Conservation (phyloP, 2,329 filamentous ascomycete genomes). For the Aspergillus felis region DNA sequence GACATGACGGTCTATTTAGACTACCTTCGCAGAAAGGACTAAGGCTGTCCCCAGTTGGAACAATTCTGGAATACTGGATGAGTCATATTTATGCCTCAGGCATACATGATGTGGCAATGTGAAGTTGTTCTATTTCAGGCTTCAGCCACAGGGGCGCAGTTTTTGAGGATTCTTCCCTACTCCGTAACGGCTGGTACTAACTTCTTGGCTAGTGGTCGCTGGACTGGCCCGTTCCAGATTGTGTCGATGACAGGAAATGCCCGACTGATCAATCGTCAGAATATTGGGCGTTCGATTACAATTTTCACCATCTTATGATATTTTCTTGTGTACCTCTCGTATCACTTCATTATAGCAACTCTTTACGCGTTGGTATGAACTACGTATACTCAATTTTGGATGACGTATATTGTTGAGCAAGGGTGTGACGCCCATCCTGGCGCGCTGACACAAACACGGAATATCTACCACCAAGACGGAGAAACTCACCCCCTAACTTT, state of each 20-base stretch:
- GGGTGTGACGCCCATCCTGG: neutral
- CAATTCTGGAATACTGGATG: neutral
- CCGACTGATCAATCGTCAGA: neutral
- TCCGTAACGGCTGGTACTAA: neutral
- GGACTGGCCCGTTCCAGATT: neutral
- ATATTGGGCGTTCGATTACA: neutral
- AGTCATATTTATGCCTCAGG: neutral
- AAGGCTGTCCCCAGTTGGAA: too few relatives aligned
- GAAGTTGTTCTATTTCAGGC: neutral
- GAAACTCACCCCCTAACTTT: neutral
- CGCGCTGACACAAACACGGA: neutral
- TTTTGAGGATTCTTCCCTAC: neutral
- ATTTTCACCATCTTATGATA: neutral
- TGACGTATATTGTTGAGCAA: neutral
- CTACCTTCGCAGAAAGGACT: too few relatives aligned
- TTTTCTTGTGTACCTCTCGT: neutral
- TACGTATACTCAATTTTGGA: neutral
- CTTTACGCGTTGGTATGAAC: neutral
- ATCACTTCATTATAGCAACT: neutral
- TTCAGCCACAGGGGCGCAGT: neutral
- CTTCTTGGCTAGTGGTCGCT: neutral
- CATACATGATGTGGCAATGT: neutral
- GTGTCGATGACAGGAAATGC: neutral
- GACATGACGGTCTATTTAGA: too few relatives aligned
- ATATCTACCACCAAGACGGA: too few relatives aligned